Base-by-base conservation (phyloP, 768 basidiomycete species). In the Melanogaster broomeanus region DNA sequence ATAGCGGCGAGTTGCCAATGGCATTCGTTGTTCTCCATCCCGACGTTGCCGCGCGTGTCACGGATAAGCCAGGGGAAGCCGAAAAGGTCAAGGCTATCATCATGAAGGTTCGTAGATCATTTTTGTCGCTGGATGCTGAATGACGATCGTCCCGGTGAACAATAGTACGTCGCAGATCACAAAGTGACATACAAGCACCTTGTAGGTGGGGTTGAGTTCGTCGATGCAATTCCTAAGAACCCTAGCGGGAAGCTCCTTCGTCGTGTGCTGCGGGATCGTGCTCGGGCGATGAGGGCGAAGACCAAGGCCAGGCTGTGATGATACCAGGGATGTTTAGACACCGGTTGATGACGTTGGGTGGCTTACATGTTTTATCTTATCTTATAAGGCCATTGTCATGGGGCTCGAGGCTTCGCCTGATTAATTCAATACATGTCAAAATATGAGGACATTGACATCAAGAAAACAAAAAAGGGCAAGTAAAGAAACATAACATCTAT, bases 1-100 rank as follows among this genome's bases (percentile, higher is more conserved):
- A 80, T 52, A 83, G 80, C 52, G 88, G 88, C 15, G 88, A 90
- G 62, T 69, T 87, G 6, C 88, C 88, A 0, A 61, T 88, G 60
- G 88, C 87, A 5, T 89, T 82, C 58, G 77, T 88, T 3, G 82
- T 81, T 1, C 73, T 86, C 4, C 74, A 69, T 6, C 56, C 66
- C 2, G 65, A 72, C n/a, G 77, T 79, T 7, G 65, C 73, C 4
- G 44, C 67, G 44, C 70, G 71, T 27, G 63, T 74, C 11, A 53
- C 60, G 21, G 48, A 64, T 31, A 62, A 69, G 42, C 64, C 71
- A 1, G 52, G 2, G 22, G 67, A 70, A 24, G 60, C 62, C 0
- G 61, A 64, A 12, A 64, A 58, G 3, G 71, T 84, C 42, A 78
- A 78, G 58, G 64, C 58, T 22, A 74, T 75, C 1, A 80, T 86